phyloP scores from a whole-genome alignment of 2,329 filamentous ascomycete genomes.

The Exserohilum rostratum region DNA sequence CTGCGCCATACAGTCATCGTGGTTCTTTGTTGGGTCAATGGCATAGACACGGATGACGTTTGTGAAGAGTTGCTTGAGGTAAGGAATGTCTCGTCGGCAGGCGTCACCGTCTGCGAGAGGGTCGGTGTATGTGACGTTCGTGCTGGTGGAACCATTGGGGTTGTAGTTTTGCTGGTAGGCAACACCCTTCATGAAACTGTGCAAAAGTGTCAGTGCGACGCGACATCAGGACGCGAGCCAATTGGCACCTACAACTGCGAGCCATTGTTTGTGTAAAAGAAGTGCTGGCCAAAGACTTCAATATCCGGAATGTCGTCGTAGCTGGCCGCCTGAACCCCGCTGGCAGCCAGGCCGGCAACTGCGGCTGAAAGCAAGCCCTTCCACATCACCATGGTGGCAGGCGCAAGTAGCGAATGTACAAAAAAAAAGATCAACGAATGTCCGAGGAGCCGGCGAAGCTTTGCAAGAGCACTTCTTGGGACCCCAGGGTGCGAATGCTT shows the following conservation, averaged over 20 bases:
- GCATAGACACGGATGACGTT: constrained; percentile 93
- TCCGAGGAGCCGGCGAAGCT: neutral
- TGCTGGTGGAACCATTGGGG: constrained; percentile 30
- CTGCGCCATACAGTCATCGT: constrained; percentile 82
- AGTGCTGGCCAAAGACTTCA: constrained; percentile 71
- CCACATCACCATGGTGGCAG: constrained; percentile 12
- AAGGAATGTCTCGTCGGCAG: constrained; percentile 86
- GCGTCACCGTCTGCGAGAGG: constrained; percentile 74
- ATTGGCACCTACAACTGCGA: constrained; percentile 63
- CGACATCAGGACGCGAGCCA: neutral
- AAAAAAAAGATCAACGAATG: constrained; percentile 5
- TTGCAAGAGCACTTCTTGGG: neutral
- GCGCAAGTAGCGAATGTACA: constrained; percentile 9
- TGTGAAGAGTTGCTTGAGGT: constrained; percentile 77
- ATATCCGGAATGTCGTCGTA: constrained; percentile 42
- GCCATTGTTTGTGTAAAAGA: constrained; percentile 86
- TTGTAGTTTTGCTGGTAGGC: constrained; percentile 77
- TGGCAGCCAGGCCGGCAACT: constrained; percentile 20
- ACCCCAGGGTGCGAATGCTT: neutral
- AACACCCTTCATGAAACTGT: constrained; percentile 82
- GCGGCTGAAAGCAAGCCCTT: constrained; percentile 19
- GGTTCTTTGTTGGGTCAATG: constrained; percentile 78
- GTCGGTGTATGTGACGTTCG: constrained; percentile 70
- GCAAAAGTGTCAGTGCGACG: constrained; percentile 10
- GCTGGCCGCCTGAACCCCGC: constrained; percentile 31